phyloP scores from a whole-genome alignment of 768 basidiomycete genomes.

The Lenzites betulinus region DNA sequence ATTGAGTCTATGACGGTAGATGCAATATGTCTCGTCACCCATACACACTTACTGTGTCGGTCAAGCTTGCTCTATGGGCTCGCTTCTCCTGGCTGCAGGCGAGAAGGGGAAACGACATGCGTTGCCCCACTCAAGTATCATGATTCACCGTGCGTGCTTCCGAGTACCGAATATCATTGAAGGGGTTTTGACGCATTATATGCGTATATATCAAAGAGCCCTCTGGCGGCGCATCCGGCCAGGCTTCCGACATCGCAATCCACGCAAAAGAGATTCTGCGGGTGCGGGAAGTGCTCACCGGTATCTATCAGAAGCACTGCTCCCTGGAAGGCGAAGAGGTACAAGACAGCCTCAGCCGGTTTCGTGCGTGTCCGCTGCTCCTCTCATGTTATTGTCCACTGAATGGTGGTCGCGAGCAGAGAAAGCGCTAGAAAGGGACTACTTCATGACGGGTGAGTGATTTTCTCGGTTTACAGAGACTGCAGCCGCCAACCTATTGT shows the following conservation, averaged over 20 bases:
- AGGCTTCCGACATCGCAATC: constrained; percentile 96
- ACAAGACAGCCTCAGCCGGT: constrained; percentile 68
- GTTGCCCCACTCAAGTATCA: constrained; percentile 92
- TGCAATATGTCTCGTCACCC: constrained; percentile 87
- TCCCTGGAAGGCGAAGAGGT: constrained; percentile 62
- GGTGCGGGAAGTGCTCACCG: constrained; percentile 78
- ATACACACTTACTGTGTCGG: constrained; percentile 98
- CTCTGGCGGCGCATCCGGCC: constrained; percentile 93
- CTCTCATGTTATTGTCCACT: neutral
- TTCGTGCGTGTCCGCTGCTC: constrained; percentile 54
- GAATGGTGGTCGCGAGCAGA: constrained; percentile 45
- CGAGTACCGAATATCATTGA: no score
- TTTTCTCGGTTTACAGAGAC: neutral
- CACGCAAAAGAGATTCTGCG: constrained; percentile 96
- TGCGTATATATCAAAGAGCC: constrained; percentile 63
- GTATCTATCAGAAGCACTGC: constrained; percentile 91
- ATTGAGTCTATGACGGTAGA: constrained; percentile 66
- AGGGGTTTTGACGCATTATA: neutral
- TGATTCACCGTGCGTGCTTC: constrained; percentile 87
- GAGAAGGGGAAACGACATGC: constrained; percentile 90
- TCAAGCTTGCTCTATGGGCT: constrained; percentile 96
- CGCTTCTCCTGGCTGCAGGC: constrained; percentile 86
- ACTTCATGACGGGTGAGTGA: constrained; percentile 84
- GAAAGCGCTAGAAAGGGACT: constrained; percentile 89
- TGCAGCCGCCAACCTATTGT: neutral